Evolutionary conservation across 73 alveolate genomes (phyloP), one percentile per base, ranked within the genome.

Genomic region (Stentor roeselii): DNA sequence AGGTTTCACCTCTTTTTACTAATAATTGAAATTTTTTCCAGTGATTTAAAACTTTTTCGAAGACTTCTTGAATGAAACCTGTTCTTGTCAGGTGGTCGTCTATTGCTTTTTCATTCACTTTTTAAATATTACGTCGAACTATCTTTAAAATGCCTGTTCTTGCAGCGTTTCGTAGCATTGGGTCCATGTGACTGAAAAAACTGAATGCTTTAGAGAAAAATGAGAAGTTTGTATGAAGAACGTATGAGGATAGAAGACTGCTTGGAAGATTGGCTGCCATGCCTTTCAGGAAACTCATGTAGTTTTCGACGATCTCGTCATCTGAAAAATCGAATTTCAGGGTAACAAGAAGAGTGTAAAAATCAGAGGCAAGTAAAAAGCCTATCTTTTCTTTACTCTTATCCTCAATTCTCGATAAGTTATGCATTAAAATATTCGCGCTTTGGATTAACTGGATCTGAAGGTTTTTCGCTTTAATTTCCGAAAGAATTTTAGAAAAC

Each of bases 251-350:
- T 40, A 67, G 41, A 21, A 21, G 80, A 11, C 34, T 40, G 14
- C 27, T 11, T 30, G n/a, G 21, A 36, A 67, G 41, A 67, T 67
- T 67, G 15, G 80, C 37, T 30, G 80, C 80, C n/a, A 67, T 36
- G 2, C 80, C 37, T 67, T 67, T 67, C 80, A 67, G 34, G 0
- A 67, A 32, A 67, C 41, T 21, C 80, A 67, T 67, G 34, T 30
- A 67, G 41, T 67, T 67, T 67, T 67, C 80, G n/a, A 67, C 80
- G 37, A 67, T 67, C 34, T 67, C 80, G 15, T 67, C 80, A 67
- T 67, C 80, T 1, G 15, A 27, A 21, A 32, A 67, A 32, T 67
- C 80, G 34, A 27, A 67, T 34, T 21, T 36, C 1, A 27, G 37
- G 1, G 3, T 34, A 14, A 67, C 2, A 67, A 67, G 41, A 21